Base-by-base conservation (phyloP, 495 filamentous ascomycete genomes). In the Penicillium salamii region DNA sequence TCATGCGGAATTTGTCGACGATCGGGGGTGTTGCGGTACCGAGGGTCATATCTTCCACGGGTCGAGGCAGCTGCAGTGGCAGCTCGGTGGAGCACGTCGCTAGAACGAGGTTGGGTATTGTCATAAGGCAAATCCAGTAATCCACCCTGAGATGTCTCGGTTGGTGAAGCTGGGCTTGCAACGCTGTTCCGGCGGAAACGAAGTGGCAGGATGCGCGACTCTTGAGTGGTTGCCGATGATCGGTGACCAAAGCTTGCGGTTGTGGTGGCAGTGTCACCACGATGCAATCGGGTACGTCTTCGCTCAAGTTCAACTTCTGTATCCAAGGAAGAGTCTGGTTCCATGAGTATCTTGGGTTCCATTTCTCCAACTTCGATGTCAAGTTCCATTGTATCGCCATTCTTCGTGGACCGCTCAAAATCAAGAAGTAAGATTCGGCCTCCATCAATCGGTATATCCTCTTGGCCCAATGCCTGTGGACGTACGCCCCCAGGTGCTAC, bases 221-320 rank as follows among this genome's bases (percentile, higher is more conserved):
- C 46, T 19, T 47, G 50, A 19, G 39, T 36, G 18, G 47, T 23
- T 9, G 39, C 45, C 33, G 49, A 61, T 19, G 26, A 40, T 2
- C 47, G 46, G 28, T 60, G 53, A 17, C 37, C 43, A 45, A 54
- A 45, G 29, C 47, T 49, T 23, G 62, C 54, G 3, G 54, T 35
- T 24, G 56, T 52, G 18, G 49, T 53, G 18, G 59, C 56, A 18
- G 61, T 53, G 31, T 57, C 66, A 7, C 55, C 52, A 31, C 72
- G 72, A 2, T 68, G 61, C 46, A 76, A 40, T 20, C 64, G 68
- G 11, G 89, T 92, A 50, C 89, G 74, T 49, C 87, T 77, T 53
- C 89, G 81, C 40, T 87, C 87, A 50, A 95, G 80, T 52, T 89
- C 89, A 18, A 95, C 88, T 62, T 92, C 89, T 2, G 83, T 81